Conservation (phyloP, 495 filamentous ascomycete species). For the Pseudotulostoma volvatum region DNA sequence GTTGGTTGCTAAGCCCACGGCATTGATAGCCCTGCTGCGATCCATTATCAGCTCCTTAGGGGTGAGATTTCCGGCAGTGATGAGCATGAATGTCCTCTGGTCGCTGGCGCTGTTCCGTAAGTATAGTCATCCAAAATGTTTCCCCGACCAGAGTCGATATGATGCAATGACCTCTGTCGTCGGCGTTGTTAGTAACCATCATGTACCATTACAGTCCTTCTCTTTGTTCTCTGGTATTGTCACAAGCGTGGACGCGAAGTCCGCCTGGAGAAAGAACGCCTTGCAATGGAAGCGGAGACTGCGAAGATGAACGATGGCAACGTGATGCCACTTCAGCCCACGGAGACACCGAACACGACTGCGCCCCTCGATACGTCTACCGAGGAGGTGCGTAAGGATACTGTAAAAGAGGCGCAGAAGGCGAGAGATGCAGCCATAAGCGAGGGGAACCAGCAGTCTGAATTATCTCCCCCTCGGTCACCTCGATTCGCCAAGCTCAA, state of each 20-base stretch:
- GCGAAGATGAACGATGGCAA: constrained; percentile 24
- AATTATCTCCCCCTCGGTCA: neutral
- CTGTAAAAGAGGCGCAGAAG: constrained; percentile 20
- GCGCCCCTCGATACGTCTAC: constrained; percentile 29
- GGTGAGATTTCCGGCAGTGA: constrained; percentile 66
- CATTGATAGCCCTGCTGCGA: constrained; percentile 64
- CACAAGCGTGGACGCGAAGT: constrained; percentile 82
- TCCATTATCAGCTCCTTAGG: constrained; percentile 74
- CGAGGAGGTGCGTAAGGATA: constrained; percentile 25
- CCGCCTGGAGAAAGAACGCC: constrained; percentile 54
- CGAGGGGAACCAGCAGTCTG: constrained; percentile 1
- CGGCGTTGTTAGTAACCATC: no score
- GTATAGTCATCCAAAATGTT: constrained; percentile 16
- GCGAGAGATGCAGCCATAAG: constrained; percentile 14
- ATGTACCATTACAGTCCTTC: constrained; percentile 58
- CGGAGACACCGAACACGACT: constrained; percentile 29
- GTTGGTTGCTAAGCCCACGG: constrained; percentile 71
- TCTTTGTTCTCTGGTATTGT: constrained; percentile 94
- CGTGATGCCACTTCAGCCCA: constrained; percentile 20
- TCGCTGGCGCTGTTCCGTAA: constrained; percentile 69
- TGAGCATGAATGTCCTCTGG: constrained; percentile 74
- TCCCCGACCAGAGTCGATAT: no score
- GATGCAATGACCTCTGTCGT: no score
- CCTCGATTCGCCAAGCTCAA: neutral
- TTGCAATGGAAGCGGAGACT: constrained; percentile 35